Base-by-base conservation (phyloP, 148 eudicot species). In the Fagopyrum esculentum region DNA sequence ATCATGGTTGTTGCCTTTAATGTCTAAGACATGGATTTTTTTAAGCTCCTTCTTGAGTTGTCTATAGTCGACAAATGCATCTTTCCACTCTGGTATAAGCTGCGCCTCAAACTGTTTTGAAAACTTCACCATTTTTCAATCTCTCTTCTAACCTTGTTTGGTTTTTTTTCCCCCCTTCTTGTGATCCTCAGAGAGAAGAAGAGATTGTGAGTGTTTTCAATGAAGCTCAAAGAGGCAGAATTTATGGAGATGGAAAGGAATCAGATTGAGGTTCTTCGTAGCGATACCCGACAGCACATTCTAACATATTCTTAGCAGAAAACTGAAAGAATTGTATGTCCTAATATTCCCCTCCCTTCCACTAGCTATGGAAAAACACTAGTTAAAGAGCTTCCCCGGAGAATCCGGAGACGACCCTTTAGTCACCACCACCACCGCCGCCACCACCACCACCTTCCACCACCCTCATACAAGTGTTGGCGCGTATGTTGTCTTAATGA, bases 1-100 rank as follows among this genome's bases (percentile, higher is more conserved):
- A 26, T 60, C 50, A 45, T 45, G 49, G 73, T 70, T 70, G 46
- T 19, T 45, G 9, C 1, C 8, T 19, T 49, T 71, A 26, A 12
- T 71, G 74, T 49, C 55, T 0, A 77, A 69, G 29, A 83, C 60
- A 69, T 82, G 83, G 74, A 95, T 85, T 83, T 87, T 95, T 86
- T 92, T 92, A 82, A 95, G 78, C 61, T 85, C 97, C 26, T 87
- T 87, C 80, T 95, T 95, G 40, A 92, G 89, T 59, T 86, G 88
- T 78, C 85, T 75, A 63, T 92, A 95, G 77, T 95, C 97, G 49
- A 95, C 96, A 45, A 95, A 95, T 55, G 99, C 97, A 16, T 92
- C 99, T 84, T 90, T 92, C 99, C 99, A 95, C 80, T 95, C 99
- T 2, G 94, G 97, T 63, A 95, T 87, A 5, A 92, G 83, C 63